Evolutionary conservation across 768 basidiomycete genomes (phyloP).

Genomic region (Pleurotus djamor): DNA sequence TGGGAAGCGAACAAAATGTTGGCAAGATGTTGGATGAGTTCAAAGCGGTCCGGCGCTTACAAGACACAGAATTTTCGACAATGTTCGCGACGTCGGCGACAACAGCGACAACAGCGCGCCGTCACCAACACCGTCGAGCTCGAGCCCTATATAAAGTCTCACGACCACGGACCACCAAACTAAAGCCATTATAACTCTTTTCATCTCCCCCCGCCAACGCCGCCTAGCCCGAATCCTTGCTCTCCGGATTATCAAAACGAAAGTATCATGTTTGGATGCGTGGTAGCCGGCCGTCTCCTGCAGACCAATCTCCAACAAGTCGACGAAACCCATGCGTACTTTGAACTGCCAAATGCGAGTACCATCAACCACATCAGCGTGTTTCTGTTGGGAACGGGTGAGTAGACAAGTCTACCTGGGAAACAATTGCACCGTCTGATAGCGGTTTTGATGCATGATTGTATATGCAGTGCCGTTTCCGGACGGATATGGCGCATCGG

Average conservation of each 20-base stretch:
- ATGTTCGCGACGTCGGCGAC: neutral
- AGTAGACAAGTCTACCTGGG: constrained; percentile 15
- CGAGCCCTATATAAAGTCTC: neutral
- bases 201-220: no score
- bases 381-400: constrained; percentile 78
- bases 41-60: no score
- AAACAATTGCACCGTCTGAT: neutral
- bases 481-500: constrained; percentile 79
- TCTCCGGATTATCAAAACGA: neutral
- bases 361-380: constrained; percentile 85
- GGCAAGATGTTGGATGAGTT: no score
- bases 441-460: constrained; percentile 6
- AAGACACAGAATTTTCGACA: neutral
- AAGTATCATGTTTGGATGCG: constrained; percentile 69
- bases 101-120: neutral
- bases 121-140: neutral
- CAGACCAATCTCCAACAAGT: constrained; percentile 82
- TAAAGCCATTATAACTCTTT: neutral
- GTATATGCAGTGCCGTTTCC: constrained; percentile 64
- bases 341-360: constrained; percentile 68
- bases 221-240: neutral
- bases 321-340: constrained; percentile 81
- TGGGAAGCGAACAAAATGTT: no score
- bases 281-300: constrained; percentile 72
- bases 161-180: neutral